These are phyloP conservation scores for Pseudohalonectria lignicola DNA, from an alignment of 2,329 filamentous ascomycete genomes.

Conservation along the genomic window DNA sequence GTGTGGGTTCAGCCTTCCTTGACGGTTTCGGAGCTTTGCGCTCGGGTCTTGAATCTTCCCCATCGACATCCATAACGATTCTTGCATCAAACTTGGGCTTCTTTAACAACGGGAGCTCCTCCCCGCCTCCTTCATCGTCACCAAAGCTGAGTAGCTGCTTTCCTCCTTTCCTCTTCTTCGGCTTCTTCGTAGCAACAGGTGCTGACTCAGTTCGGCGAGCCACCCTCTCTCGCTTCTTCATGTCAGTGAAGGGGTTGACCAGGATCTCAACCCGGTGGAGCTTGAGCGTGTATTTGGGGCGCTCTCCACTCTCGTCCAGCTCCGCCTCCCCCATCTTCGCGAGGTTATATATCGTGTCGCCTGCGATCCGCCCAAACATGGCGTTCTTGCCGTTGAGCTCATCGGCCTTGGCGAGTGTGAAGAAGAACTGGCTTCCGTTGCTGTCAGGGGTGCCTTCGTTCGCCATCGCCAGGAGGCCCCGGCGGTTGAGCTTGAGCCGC, in stretches of 20 bases:
- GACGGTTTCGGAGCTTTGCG: constrained; percentile 15
- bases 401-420: constrained; percentile 75
- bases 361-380: constrained; percentile 82
- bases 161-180: constrained; percentile 61
- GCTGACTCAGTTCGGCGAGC: constrained; percentile 36
- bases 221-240: constrained; percentile 57
- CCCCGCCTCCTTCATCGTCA: constrained; percentile 53
- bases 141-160: constrained; percentile 74
- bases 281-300: constrained; percentile 76
- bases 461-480: constrained; percentile 91
- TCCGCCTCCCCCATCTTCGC: constrained; percentile 89
- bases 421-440: constrained; percentile 95
- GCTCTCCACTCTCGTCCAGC: constrained; percentile 64
- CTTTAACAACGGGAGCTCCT: constrained; percentile 50
- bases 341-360: constrained; percentile 92
- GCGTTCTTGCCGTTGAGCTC: constrained; percentile 88
- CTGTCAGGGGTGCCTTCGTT: constrained; percentile 69
- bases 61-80: constrained; percentile 50
- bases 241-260: constrained; percentile 73
- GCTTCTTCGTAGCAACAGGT: constrained; percentile 36
- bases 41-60: constrained; percentile 19
- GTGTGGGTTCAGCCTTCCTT: constrained; percentile 13
- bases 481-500: constrained; percentile 81
- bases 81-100: constrained; percentile 72
- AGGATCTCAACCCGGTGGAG: constrained; percentile 65